Evolutionary conservation across 2,329 filamentous ascomycete species (phyloP).

Genomic region (Aspergillus unguis): DNA sequence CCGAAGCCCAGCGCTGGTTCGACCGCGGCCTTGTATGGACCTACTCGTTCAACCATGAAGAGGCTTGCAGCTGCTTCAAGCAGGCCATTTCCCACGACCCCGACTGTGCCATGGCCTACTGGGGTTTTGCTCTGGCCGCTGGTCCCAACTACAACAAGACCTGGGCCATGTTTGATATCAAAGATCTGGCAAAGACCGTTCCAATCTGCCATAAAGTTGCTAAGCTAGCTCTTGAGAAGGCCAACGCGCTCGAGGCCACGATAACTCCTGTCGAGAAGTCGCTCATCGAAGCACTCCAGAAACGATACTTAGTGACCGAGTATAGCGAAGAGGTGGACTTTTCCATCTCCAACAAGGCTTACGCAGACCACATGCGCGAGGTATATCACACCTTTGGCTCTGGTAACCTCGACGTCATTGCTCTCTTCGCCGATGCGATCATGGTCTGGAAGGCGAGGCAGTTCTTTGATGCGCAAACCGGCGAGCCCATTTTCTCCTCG

Average conservation of each 20-base stretch:
- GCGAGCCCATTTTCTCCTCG: conserved; percentile 53
- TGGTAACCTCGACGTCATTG: conserved; percentile 60
- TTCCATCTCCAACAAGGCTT: conserved; percentile 55
- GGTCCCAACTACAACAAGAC: conserved; percentile 79
- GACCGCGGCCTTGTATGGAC: conserved; percentile 38
- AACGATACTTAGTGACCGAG: conserved; percentile 57
- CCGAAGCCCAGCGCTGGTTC: conserved; percentile 36
- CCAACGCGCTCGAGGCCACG: conserved; percentile 29
- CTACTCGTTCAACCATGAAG: conserved; percentile 41
- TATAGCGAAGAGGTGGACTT: conserved; percentile 45
- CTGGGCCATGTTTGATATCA: conserved; percentile 66
- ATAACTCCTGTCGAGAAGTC: conserved; percentile 54
- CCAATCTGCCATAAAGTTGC: conserved; percentile 47
- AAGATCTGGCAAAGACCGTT: conserved; percentile 54
- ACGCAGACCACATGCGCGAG: conserved; percentile 59
- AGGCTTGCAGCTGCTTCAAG: conserved; percentile 35
- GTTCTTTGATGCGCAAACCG: conserved; percentile 60
- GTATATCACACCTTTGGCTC: conserved; percentile 51
- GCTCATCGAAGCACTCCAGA: conserved; percentile 60
- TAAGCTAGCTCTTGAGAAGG: conserved; percentile 41
- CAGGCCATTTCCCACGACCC: conserved; percentile 30
- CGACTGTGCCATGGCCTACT: conserved; percentile 36
- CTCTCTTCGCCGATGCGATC: conserved; percentile 61
- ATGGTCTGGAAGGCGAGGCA: conserved; percentile 62
- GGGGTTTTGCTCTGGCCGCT: conserved; percentile 56